phyloP scores from a whole-genome alignment of 2,329 filamentous ascomycete species.

The Claviceps maximensis region DNA sequence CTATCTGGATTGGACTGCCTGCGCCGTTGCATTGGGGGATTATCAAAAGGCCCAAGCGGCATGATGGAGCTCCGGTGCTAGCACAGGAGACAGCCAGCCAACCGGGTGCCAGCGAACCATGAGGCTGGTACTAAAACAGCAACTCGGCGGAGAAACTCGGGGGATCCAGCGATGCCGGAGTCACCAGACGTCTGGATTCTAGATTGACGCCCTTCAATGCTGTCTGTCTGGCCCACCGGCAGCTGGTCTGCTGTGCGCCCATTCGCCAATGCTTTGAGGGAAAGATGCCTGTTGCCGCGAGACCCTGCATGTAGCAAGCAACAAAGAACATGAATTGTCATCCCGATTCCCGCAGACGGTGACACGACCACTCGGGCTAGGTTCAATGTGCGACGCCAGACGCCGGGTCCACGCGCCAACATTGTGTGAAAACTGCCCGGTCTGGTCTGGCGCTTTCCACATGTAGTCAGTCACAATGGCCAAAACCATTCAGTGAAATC shows the following conservation, averaged over 20 bases:
- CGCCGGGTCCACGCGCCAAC: background rate
- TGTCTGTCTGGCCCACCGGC: background rate
- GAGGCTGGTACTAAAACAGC: slow-evolving; percentile 2
- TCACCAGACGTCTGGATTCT: background rate
- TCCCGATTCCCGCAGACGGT: background rate
- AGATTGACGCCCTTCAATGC: background rate
- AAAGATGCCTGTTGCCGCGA: background rate
- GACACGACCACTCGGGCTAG: too few relatives aligned
- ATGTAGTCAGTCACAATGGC: background rate
- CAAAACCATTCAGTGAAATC: background rate
- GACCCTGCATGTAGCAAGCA: background rate
- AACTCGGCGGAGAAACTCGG: slow-evolving; percentile 1
- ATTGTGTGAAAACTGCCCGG: too few relatives aligned
- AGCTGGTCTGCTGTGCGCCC: background rate
- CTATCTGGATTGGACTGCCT: too few relatives aligned
- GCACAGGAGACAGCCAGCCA: background rate
- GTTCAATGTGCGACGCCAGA: background rate
- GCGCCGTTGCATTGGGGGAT: too few relatives aligned
- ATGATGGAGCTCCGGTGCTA: too few relatives aligned
- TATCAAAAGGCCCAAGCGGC: too few relatives aligned
- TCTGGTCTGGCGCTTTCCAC: background rate
- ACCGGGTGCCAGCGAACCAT: background rate
- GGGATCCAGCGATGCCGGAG: background rate
- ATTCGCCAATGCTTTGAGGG: background rate
- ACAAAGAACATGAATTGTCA: too few relatives aligned